Percentiles rank a stretch among this genome's conserved stretches.
Evolutionary conservation across 139 green algal genomes (phyloP).

Genomic region (Tetradesmus lagerheimii): DNA sequence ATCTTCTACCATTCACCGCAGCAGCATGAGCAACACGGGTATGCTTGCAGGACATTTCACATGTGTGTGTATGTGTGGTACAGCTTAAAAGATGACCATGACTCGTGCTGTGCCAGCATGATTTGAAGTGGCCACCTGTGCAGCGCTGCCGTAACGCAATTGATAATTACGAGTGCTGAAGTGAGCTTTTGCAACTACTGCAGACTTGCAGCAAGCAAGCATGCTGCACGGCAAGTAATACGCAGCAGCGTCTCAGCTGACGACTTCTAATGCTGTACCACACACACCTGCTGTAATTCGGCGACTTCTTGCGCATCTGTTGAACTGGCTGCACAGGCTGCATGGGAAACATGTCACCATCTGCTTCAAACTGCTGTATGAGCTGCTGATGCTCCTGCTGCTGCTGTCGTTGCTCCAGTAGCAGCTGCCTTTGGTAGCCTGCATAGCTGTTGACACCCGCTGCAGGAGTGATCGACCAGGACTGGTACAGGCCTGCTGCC

Average conservation of each 20-base stretch:
- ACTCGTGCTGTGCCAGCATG: not conserved
- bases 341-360: not conserved
- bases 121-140: too few relatives aligned
- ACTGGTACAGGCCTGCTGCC: not conserved
- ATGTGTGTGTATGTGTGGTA: not conserved
- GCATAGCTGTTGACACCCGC: not conserved
- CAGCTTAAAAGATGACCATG: too few relatives aligned
- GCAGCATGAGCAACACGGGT: too few relatives aligned
- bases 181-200: too few relatives aligned
- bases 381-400: not conserved
- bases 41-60: not conserved
- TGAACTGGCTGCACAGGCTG: not conserved
- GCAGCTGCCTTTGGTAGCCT: not conserved
- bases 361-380: not conserved
- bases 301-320: slow-evolving; percentile 5
- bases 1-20: too few relatives aligned
- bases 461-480: not conserved
- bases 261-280: not conserved
- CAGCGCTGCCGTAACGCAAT: too few relatives aligned
- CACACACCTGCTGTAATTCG: slow-evolving; percentile 4
- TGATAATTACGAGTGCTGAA: too few relatives aligned
- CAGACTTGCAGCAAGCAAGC: too few relatives aligned
- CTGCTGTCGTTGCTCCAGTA: not conserved
- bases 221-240: too few relatives aligned
- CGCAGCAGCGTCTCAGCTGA: too few relatives aligned